A percentile compares a stretch with the other conserved stretches of the same genome.
phyloP scores from a whole-genome alignment of 805 yeast genomes.

The Candida methanosorbosa region DNA sequence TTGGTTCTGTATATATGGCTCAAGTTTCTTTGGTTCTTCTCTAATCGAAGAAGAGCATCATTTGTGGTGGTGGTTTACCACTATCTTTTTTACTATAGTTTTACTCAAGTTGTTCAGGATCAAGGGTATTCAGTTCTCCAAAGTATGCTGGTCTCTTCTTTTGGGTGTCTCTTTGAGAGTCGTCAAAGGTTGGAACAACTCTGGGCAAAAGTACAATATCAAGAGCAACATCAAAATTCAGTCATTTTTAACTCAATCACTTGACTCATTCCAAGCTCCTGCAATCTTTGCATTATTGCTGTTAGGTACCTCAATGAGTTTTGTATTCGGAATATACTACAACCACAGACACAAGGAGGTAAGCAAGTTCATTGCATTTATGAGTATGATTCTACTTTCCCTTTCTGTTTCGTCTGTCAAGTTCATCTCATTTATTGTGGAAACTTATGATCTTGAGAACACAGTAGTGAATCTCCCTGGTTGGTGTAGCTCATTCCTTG shows the following conservation, averaged over 20 bases:
- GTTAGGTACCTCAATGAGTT: slow-evolving; percentile 5
- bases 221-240: slow-evolving; percentile 41
- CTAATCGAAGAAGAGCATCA: slow-evolving; percentile 95
- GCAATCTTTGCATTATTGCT: slow-evolving; percentile 9
- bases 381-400: slow-evolving; percentile 36
- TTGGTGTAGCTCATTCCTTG: slow-evolving; percentile 14
- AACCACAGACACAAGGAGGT: slow-evolving; percentile 3
- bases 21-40: slow-evolving; percentile 75
- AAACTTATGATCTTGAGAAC: slow-evolving; percentile 16
- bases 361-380: slow-evolving; percentile 27
- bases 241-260: slow-evolving; percentile 25
- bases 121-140: slow-evolving; percentile 8
- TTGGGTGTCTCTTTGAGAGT: slow-evolving; percentile 37
- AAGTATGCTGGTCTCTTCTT: too few relatives aligned
- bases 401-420: slow-evolving; percentile 18
- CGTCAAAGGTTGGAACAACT: slow-evolving; percentile 76
- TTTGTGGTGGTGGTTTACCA: slow-evolving; percentile 80
- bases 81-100: slow-evolving; percentile 20
- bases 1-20: slow-evolving; percentile 30
- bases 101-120: slow-evolving; percentile 7
- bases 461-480: slow-evolving; percentile 8
- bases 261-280: slow-evolving; percentile 15
- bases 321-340: slow-evolving; percentile 6
- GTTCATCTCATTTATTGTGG: slow-evolving; percentile 18
- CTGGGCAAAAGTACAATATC: slow-evolving; percentile 74